These are phyloP conservation scores for Podosphaera xanthii DNA, from an alignment of 2,329 filamentous ascomycete genomes.

Conservation along the genomic window DNA sequence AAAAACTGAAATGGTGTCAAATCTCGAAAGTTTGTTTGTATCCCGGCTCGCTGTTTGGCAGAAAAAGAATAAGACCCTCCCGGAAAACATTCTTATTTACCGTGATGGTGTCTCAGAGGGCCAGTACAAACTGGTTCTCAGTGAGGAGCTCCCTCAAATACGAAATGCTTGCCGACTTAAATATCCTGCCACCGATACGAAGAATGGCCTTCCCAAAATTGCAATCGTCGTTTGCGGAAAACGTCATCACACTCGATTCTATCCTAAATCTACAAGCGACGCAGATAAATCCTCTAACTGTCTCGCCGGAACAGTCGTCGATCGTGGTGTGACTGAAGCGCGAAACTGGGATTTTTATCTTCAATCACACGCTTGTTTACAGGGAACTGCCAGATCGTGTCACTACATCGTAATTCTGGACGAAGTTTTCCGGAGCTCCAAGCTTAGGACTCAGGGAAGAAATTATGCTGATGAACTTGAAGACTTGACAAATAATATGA, in stretches of 20 bases:
- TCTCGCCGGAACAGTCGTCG: slow-evolving; percentile 54
- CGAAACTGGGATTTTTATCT: slow-evolving; percentile 66
- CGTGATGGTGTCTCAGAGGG: slow-evolving; percentile 73
- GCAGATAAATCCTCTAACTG: slow-evolving; percentile 38
- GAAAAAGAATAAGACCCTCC: slow-evolving; percentile 23
- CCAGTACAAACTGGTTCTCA: slow-evolving; percentile 47
- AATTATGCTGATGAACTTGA: slow-evolving; percentile 42
- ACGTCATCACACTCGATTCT: slow-evolving; percentile 70
- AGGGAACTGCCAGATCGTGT: slow-evolving; percentile 61
- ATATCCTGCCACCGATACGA: slow-evolving; percentile 27
- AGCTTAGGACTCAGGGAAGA: slow-evolving; percentile 3
- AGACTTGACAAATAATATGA: slow-evolving; percentile 50
- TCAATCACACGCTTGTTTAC: slow-evolving; percentile 54
- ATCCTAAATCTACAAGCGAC: slow-evolving; percentile 32
- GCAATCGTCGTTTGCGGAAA: slow-evolving; percentile 63
- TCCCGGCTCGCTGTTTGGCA: slow-evolving; percentile 44
- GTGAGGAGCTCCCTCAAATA: slow-evolving; percentile 41
- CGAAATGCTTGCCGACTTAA: slow-evolving; percentile 33
- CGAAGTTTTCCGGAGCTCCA: slow-evolving; percentile 32
- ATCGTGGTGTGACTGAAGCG: slow-evolving; percentile 54
- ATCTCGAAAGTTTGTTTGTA: slow-evolving; percentile 35
- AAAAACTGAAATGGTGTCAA: slow-evolving; percentile 37
- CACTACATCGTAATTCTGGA: slow-evolving; percentile 56
- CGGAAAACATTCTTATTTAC: slow-evolving; percentile 58
- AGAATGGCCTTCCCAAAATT: slow-evolving; percentile 31